Base-by-base conservation (phyloP, 345 rosid species). In the Eucalyptus cloeziana region DNA sequence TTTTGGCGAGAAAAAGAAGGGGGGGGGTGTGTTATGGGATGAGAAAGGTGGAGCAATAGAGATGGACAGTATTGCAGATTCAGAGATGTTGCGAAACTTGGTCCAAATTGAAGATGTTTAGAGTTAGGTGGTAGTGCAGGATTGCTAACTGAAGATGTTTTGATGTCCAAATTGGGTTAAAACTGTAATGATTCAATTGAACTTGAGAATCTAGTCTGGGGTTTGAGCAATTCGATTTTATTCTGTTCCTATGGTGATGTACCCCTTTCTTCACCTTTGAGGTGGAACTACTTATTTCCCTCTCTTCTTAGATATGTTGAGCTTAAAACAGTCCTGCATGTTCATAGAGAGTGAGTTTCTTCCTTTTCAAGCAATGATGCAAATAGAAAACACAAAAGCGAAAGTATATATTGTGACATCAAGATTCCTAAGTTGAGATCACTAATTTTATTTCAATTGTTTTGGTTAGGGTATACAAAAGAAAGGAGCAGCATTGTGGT, bases 401-500 rank as follows among this genome's bases (percentile, higher is more conserved):
- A n/a, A n/a, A n/a, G n/a, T n/a, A n/a, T n/a, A 76, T 2, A 37
- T 71, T 10, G 25, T 40, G 7, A 71, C 13, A 71, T 71, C 33
- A 37, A n/a, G 47, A 50, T 86, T 51, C 87, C 58, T 54, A 30
- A 1, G 47, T 54, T 54, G 45, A 86, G 49, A 54, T 86, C 83
- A 10, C 47, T 37, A 37, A 76, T 2, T 76, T 37, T 76, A 37
- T 76, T 27, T 76, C 27, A 19, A 76, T 76, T 19, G 27, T 76
- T 76, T 76, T 76, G 45, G 27, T 37, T 88, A 92, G 95, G 95
- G 85, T 93, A 93, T 87, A 93, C 93, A 37, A 94, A 92, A 88
- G 95, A 93, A 86, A 94, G 92, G 91, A 93, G 93, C 51, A 92
- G 94, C 88, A 94, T 92, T 83, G 92, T 93, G 54, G 95, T 92